Evolutionary conservation across 768 basidiomycete genomes (phyloP).

Genomic region (Clavulina sp.): DNA sequence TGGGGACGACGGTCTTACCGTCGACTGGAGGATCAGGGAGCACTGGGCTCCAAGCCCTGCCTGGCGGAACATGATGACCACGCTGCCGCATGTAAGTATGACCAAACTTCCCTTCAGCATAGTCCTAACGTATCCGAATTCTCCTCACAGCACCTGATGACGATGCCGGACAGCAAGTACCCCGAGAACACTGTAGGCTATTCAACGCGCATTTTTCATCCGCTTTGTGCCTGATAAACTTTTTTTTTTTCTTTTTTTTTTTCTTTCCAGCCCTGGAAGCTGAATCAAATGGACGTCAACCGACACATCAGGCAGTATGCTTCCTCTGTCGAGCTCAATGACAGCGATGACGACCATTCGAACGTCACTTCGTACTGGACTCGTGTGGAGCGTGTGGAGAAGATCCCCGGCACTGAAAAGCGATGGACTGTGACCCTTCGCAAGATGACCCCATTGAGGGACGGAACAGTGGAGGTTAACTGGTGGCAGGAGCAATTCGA

Average conservation of each 20-base stretch:
- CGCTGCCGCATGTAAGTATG: background rate
- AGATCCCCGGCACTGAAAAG: background rate
- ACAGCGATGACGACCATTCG: background rate
- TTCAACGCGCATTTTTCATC: too few relatives aligned
- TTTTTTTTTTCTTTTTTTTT: too few relatives aligned
- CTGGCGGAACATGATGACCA: background rate
- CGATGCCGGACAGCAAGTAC: too few relatives aligned
- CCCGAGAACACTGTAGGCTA: too few relatives aligned
- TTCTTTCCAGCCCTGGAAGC: background rate
- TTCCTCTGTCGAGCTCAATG: background rate
- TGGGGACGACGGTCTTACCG: background rate
- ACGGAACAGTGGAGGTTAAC: background rate
- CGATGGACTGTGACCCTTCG: background rate
- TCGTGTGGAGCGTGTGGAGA: background rate
- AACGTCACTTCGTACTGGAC: background rate
- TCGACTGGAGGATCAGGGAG: background rate
- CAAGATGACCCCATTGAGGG: background rate
- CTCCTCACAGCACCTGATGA: too few relatives aligned
- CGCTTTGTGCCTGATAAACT: too few relatives aligned
- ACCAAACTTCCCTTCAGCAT: background rate
- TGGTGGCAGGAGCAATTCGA: background rate
- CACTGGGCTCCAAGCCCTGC: background rate
- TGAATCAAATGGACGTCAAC: background rate
- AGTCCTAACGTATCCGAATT: too few relatives aligned
- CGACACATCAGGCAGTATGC: background rate